phyloP scores from a whole-genome alignment of 768 basidiomycete genomes.

The Calocybe gangraenosa region DNA sequence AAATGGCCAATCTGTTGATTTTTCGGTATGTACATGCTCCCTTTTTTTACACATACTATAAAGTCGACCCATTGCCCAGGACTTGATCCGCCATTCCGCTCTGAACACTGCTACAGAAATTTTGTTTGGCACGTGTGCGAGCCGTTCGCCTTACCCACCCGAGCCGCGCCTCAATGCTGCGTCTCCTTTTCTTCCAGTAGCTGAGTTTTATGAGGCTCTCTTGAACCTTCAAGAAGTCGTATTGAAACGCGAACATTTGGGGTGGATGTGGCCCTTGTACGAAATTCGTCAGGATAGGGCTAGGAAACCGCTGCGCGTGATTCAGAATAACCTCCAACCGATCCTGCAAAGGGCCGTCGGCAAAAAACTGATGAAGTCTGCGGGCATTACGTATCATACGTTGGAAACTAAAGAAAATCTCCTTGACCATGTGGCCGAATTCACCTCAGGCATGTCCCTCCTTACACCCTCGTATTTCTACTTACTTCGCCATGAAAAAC shows the following conservation, averaged over 20 bases:
- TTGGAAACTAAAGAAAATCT: constrained; percentile 17
- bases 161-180: constrained; percentile 16
- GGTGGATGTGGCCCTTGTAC: constrained; percentile 38
- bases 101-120: constrained; percentile 56
- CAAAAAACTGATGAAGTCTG: constrained; percentile 10
- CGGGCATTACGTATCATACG: constrained; percentile 4
- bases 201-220: constrained; percentile 37
- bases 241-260: constrained; percentile 29
- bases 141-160: constrained; percentile 32
- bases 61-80: constrained; percentile 29
- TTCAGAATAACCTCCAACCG: constrained; percentile 44
- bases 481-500: background rate
- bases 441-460: constrained; percentile 5
- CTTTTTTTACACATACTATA: too few species aligned
- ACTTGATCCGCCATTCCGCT: constrained; percentile 42
- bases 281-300: constrained; percentile 42
- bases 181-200: constrained; percentile 23
- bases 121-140: constrained; percentile 42
- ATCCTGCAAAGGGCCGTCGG: constrained; percentile 39
- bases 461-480: background rate
- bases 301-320: constrained; percentile 31
- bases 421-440: constrained; percentile 7
- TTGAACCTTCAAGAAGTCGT: constrained; percentile 28
- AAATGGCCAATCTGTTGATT: constrained; percentile 31
- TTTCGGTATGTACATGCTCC: constrained; percentile 26